A percentile compares a stretch with the other conserved stretches of the same genome.
phyloP scores from a whole-genome alignment of 2,329 filamentous ascomycete species.

The Fusarium graminum region DNA sequence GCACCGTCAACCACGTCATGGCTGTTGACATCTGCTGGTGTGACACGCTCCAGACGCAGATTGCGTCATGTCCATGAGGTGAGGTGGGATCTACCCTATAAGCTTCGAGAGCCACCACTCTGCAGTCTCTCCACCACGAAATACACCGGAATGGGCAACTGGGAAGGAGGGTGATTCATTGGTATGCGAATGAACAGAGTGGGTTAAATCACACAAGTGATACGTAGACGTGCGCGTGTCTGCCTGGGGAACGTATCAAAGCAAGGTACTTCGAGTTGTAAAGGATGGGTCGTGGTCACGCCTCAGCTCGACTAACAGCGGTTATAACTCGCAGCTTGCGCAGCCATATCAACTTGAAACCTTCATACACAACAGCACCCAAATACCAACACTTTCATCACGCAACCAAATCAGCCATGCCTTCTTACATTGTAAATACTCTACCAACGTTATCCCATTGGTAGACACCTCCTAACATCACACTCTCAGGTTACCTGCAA shows the following conservation, averaged over 20 bases:
- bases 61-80: conserved; percentile 41
- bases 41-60: conserved; percentile 12
- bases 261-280: conserved; percentile 31
- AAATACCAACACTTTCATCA: conserved; percentile 33
- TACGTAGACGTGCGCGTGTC: conserved; percentile 32
- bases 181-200: conserved; percentile 26
- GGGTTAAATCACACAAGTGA: conserved; percentile 28
- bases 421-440: conserved; percentile 66
- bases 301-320: conserved; percentile 37
- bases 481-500: conserved; percentile 80
- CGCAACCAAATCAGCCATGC: conserved; percentile 58
- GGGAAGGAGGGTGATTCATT: conserved; percentile 36
- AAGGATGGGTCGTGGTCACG: conserved; percentile 44
- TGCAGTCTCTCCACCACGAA: conserved; percentile 20
- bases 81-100: conserved; percentile 38
- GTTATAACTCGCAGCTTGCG: conserved; percentile 46
- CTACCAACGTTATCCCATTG: neutral
- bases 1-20: conserved; percentile 24
- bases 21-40: conserved; percentile 11
- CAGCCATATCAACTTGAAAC: conserved; percentile 23
- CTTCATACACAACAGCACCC: conserved; percentile 33
- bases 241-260: conserved; percentile 15
- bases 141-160: conserved; percentile 24
- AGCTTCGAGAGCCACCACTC: conserved; percentile 16
- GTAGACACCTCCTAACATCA: conserved; percentile 28